Conservation (phyloP, 2,329 filamentous ascomycete genomes). For the Sporothrix globosa region DNA sequence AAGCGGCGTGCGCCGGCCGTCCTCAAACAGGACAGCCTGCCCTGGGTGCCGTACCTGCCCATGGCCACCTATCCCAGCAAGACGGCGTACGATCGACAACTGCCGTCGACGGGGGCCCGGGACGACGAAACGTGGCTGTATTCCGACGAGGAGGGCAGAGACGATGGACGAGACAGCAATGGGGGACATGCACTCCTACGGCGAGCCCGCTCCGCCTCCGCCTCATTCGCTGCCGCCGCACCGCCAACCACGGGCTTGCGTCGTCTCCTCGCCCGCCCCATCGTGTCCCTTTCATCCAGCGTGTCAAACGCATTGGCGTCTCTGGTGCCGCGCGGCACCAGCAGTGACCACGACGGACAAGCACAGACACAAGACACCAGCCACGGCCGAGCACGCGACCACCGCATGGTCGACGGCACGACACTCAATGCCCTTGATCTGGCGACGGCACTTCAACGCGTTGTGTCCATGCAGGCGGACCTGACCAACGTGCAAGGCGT, state of each 20-base stretch:
- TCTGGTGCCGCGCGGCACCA: too few relatives aligned
- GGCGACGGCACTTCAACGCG: not conserved
- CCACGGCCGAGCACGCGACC: too few relatives aligned
- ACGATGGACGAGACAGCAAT: too few relatives aligned
- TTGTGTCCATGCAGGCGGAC: not conserved
- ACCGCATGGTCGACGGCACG: too few relatives aligned
- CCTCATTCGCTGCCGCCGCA: too few relatives aligned
- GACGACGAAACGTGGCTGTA: not conserved
- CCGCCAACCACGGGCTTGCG: not conserved
- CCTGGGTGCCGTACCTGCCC: constrained; percentile 23
- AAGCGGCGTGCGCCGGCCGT: constrained; percentile 27
- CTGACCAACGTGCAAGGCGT: not conserved
- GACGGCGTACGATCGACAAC: not conserved
- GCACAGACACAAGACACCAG: too few relatives aligned
- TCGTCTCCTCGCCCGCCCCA: not conserved
- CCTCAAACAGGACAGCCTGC: constrained; percentile 2
- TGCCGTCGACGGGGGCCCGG: not conserved
- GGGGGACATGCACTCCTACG: not conserved
- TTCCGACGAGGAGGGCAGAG: too few relatives aligned
- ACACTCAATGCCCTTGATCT: not conserved
- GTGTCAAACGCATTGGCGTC: too few relatives aligned
- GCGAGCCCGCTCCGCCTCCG: not conserved
- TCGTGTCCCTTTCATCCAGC: not conserved
- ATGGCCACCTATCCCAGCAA: not conserved
- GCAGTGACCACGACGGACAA: too few relatives aligned